Evolutionary conservation across 805 yeast genomes (phyloP).

Genomic region (Suhomyces sp.): DNA sequence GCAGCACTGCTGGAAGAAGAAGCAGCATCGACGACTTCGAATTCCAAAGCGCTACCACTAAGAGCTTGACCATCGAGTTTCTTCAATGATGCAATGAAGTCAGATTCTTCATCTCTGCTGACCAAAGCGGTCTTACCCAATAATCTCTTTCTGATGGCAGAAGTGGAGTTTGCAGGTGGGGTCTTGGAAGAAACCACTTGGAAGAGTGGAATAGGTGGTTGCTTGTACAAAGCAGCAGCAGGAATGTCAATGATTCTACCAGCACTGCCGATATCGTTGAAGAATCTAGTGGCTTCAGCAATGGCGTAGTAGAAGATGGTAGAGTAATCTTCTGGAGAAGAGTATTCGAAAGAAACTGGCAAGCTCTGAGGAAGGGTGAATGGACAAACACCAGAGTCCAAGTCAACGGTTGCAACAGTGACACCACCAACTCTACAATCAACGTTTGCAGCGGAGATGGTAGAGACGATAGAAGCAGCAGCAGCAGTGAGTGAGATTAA

Average conservation of each 20-base stretch:
- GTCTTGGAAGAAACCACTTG: slow-evolving; percentile 25
- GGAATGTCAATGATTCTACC: slow-evolving; percentile 33
- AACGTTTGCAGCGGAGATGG: slow-evolving; percentile 31
- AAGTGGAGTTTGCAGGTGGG: slow-evolving; percentile 38
- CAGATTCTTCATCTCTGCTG: slow-evolving; percentile 30
- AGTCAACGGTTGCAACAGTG: slow-evolving; percentile 34
- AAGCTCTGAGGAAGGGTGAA: slow-evolving; percentile 30
- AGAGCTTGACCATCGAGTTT: slow-evolving; percentile 25
- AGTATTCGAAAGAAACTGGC: slow-evolving; percentile 27
- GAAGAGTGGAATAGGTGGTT: slow-evolving; percentile 22
- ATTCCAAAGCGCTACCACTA: slow-evolving; percentile 9
- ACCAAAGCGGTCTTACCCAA: slow-evolving; percentile 17
- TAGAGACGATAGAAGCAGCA: slow-evolving; percentile 18
- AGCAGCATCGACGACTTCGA: slow-evolving; percentile 15
- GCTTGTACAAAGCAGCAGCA: slow-evolving; percentile 27
- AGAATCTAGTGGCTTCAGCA: slow-evolving; percentile 23
- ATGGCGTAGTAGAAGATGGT: slow-evolving; percentile 35
- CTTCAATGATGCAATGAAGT: slow-evolving; percentile 21
- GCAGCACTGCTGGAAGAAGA: background rate
- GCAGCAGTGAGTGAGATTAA: slow-evolving; percentile 17
- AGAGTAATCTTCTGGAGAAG: slow-evolving; percentile 27
- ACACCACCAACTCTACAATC: slow-evolving; percentile 37
- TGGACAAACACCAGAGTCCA: slow-evolving; percentile 39
- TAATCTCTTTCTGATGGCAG: slow-evolving; percentile 40
- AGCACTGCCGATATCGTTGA: slow-evolving; percentile 31